Conservation (phyloP, 192 early-diverging fungal genomes). For the Irineochytrium annulatum region DNA sequence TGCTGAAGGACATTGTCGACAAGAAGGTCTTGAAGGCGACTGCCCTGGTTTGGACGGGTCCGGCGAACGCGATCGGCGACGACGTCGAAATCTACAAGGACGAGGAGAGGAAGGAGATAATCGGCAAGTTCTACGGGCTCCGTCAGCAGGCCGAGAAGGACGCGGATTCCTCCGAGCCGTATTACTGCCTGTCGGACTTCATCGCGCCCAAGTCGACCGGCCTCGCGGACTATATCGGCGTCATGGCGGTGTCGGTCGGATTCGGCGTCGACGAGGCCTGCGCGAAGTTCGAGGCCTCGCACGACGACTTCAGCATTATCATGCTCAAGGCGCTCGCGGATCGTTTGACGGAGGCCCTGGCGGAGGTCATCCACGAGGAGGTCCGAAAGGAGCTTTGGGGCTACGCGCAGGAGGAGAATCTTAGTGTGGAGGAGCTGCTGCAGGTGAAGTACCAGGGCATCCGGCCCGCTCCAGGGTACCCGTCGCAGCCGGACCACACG, state of each 20-base stretch:
- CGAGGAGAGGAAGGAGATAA: constrained; percentile 38
- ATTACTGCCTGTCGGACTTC: constrained; percentile 89
- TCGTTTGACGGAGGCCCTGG: constrained; percentile 87
- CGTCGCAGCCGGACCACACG: constrained; percentile 91
- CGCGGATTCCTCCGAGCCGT: constrained; percentile 77
- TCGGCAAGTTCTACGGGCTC: constrained; percentile 80
- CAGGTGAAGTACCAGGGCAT: constrained; percentile 94
- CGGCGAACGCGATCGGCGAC: constrained; percentile 83
- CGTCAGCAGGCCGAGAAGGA: constrained; percentile 83
- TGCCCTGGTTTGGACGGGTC: constrained; percentile 83
- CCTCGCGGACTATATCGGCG: constrained; percentile 82
- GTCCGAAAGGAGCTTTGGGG: constrained; percentile 88
- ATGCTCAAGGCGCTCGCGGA: constrained; percentile 96
- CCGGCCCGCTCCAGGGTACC: constrained; percentile 92
- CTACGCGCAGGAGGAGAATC: constrained; percentile 72
- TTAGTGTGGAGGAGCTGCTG: constrained; percentile 76
- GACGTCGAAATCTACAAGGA: constrained; percentile 85
- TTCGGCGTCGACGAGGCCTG: constrained; percentile 88
- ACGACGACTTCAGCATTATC: constrained; percentile 89
- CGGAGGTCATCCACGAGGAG: constrained; percentile 85
- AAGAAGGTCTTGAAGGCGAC: constrained; percentile 67
- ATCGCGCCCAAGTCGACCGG: constrained; percentile 73
- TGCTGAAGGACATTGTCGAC: constrained; percentile 76
- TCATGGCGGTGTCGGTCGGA: constrained; percentile 84
- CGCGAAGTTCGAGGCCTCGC: constrained; percentile 70